Base-by-base conservation (phyloP, 2,329 filamentous ascomycete genomes). In the Aspergillus tubingensis region DNA sequence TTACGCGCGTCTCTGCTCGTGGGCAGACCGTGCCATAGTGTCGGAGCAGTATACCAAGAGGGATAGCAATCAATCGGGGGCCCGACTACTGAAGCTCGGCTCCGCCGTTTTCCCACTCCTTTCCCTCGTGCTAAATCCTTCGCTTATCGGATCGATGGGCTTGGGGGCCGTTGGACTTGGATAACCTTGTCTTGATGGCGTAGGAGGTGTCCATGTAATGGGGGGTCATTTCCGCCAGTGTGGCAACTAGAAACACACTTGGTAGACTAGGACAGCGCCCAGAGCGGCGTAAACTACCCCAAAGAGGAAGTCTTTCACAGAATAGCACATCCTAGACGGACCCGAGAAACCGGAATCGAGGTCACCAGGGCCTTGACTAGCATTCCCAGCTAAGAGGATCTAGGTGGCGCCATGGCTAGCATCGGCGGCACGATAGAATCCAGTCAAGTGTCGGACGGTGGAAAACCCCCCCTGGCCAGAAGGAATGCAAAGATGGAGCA, bases 121-220 rank as follows among this genome's bases (percentile, higher is more conserved):
- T 15, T 7, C 47, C 25, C 47, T 50, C 47, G 47, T 50, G 47
- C 47, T 50, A 32, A 30, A 50, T 50, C 36, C 53, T 47, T 55
- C 53, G 53, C 59, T 58, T 61, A 65, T 64, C 61, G 59, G 32
- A 63, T 62, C 49, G 50, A 38, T 55, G 44, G 44, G 58, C 56
- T 61, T 54, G 58, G 53, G 39, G 58, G 49, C 56, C 55, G 58
- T 56, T 54, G 54, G 47, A 53, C 39, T 38, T 41, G n/a, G n/a
- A 17, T 50, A 50, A 50, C 47, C 47, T 50, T 50, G 47, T 50
- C 47, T 50, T 19, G 47, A 50, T 50, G 47, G 47, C 25, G 8
- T 21, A 36, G 32, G 32, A 36, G 32, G 32, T 5, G 10, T 13
- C 32, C 32, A 36, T 36, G 32, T 5, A 36, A 13, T 36, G 32